Conservation (phyloP, 2,329 filamentous ascomycete species). For the Cytospora piceae region DNA sequence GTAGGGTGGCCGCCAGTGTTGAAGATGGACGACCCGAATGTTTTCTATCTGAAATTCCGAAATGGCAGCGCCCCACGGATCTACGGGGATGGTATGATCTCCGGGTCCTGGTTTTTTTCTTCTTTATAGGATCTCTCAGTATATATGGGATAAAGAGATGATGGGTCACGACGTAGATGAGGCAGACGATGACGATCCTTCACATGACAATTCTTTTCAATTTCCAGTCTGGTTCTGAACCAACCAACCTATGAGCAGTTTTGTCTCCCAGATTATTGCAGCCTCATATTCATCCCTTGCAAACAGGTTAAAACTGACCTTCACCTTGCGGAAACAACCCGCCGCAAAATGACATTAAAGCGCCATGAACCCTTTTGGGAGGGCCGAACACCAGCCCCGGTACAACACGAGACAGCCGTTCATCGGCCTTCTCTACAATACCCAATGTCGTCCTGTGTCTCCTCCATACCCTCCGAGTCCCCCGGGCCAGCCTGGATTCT, state of each 20-base stretch:
- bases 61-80: not conserved
- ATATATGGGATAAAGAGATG: not conserved
- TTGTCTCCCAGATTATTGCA: not conserved
- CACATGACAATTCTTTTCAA: not conserved
- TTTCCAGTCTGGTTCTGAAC: not conserved
- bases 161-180: not conserved
- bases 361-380: not conserved
- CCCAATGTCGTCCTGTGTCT: not conserved
- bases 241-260: not conserved
- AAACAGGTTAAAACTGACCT: not conserved
- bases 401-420: not conserved
- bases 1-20: slow-evolving; percentile 45
- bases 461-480: not conserved
- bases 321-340: not conserved
- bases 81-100: not conserved
- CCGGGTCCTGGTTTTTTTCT: no score
- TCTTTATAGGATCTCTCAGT: not conserved
- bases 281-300: not conserved
- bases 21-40: not conserved
- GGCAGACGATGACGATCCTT: not conserved
- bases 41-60: not conserved
- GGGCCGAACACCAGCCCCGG: not conserved
- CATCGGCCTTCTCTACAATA: not conserved
- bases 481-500: not conserved
- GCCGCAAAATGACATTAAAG: not conserved